A percentile compares a stretch with the other conserved stretches of the same genome.
phyloP scores from a whole-genome alignment of 2,329 filamentous ascomycete species.

The Nemania abortiva region DNA sequence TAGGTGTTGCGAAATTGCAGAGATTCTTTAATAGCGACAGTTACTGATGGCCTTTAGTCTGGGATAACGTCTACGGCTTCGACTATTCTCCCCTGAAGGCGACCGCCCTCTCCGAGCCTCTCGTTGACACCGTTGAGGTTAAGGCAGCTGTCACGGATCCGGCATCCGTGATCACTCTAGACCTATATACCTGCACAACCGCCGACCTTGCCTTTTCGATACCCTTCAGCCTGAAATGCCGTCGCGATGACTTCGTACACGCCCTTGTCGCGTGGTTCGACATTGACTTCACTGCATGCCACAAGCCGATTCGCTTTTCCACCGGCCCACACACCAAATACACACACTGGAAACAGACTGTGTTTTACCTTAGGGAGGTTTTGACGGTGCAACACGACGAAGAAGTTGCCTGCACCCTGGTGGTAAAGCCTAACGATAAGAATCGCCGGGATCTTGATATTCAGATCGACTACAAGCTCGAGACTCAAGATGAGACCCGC shows the following conservation, averaged over 20 bases:
- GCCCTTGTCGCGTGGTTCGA: slow-evolving; percentile 99
- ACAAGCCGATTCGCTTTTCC: slow-evolving; percentile 97
- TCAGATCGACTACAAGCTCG: slow-evolving; percentile 82
- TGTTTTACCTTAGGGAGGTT: slow-evolving; percentile 96
- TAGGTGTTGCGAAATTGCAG: slow-evolving; percentile 61
- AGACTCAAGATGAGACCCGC: slow-evolving; percentile 79
- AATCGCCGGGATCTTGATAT: slow-evolving; percentile 97
- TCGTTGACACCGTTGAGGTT: slow-evolving; percentile 97
- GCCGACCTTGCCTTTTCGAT: slow-evolving; percentile 86
- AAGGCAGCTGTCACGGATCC: slow-evolving; percentile 98
- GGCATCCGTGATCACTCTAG: slow-evolving; percentile 83
- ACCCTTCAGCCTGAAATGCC: slow-evolving; percentile 79
- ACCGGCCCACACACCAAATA: slow-evolving; percentile 99
- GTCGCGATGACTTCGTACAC: slow-evolving; percentile 94
- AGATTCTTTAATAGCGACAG: not conserved
- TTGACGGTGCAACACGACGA: slow-evolving; percentile 92
- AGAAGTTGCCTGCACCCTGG: slow-evolving; percentile 77
- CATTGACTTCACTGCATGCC: slow-evolving; percentile 97
- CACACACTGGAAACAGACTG: slow-evolving; percentile 99
- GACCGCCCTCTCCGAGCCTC: slow-evolving; percentile 92
- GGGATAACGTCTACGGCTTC: slow-evolving; percentile 99
- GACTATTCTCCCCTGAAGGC: slow-evolving; percentile 94
- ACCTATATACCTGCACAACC: slow-evolving; percentile 89
- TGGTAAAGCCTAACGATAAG: slow-evolving; percentile 90
- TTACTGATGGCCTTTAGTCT: slow-evolving; percentile 72